Conservation (phyloP, 2,329 filamentous ascomycete genomes). For the Curvularia verruculosa region DNA sequence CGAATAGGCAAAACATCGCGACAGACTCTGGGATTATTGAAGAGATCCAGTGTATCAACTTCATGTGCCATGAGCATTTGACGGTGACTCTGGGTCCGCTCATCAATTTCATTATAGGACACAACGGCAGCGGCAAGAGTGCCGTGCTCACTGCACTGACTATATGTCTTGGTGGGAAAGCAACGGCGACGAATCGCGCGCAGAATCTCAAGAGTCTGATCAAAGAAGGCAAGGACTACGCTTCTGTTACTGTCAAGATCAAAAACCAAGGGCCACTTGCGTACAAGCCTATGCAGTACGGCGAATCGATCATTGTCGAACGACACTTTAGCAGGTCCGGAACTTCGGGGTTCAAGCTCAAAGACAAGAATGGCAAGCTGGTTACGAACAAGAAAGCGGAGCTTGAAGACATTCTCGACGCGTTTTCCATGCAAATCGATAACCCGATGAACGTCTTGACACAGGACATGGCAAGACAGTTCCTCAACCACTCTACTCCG, state of each 20-base stretch:
- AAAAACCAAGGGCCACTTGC: conserved; percentile 89
- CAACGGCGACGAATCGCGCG: conserved; percentile 88
- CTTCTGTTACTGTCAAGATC: conserved; percentile 79
- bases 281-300: conserved; percentile 82
- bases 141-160: conserved; percentile 92
- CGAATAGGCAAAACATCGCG: conserved; percentile 63
- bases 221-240: conserved; percentile 78
- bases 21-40: conserved; percentile 88
- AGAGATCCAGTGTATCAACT: conserved; percentile 85
- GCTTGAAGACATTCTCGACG: conserved; percentile 91
- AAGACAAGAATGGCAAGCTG: conserved; percentile 70
- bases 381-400: conserved; percentile 85
- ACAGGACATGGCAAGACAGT: conserved; percentile 92
- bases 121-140: conserved; percentile 98
- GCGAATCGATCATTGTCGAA: conserved; percentile 86
- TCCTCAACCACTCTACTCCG: conserved; percentile 82
- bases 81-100: conserved; percentile 86
- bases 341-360: conserved; percentile 83
- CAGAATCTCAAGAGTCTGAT: conserved; percentile 88
- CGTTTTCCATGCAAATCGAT: conserved; percentile 90
- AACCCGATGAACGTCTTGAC: conserved; percentile 96
- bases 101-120: conserved; percentile 97
- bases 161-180: conserved; percentile 92
- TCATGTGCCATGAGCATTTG: conserved; percentile 91
- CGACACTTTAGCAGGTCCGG: conserved; percentile 80